Evolutionary conservation across 1,139 yeast species (phyloP).

Genomic region (Candida sp.): DNA sequence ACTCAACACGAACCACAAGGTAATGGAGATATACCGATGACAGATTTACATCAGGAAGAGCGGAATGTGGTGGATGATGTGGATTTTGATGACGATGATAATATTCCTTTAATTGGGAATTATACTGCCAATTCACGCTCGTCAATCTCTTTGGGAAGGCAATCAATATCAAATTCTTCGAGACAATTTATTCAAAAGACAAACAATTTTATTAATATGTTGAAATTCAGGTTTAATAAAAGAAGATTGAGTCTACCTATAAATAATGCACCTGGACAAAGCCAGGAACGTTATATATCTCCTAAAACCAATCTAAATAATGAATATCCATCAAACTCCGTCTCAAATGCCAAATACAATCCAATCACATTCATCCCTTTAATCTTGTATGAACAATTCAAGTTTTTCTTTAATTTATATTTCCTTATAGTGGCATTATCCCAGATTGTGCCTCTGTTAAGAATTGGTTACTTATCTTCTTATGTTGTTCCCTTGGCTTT

Average conservation of each 20-base stretch:
- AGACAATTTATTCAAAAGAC: constrained; percentile 13
- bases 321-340: constrained; percentile 69
- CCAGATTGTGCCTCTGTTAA: constrained; percentile 84
- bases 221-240: constrained; percentile 24
- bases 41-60: constrained; percentile 13
- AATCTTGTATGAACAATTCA: constrained; percentile 91
- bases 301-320: constrained; percentile 29
- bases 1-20: constrained; percentile 23
- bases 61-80: constrained; percentile 5
- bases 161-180: constrained; percentile 13
- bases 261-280: constrained; percentile 1
- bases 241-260: constrained; percentile 16
- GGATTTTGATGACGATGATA: constrained; percentile 16
- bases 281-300: constrained; percentile 28
- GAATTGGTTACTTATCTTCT: constrained; percentile 92
- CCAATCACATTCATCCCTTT: constrained; percentile 86
- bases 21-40: constrained; percentile 26
- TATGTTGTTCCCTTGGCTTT: constrained; percentile 93
- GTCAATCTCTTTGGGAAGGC: constrained; percentile 12
- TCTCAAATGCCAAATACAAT: constrained; percentile 93
- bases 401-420: constrained; percentile 91
- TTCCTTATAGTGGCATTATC: constrained; percentile 91
- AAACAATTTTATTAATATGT: constrained; percentile 20
- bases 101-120: constrained; percentile 25
- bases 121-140: constrained; percentile 14